phyloP scores from a whole-genome alignment of 1,284 basidiomycete species.

The Ustilago xerochloae region DNA sequence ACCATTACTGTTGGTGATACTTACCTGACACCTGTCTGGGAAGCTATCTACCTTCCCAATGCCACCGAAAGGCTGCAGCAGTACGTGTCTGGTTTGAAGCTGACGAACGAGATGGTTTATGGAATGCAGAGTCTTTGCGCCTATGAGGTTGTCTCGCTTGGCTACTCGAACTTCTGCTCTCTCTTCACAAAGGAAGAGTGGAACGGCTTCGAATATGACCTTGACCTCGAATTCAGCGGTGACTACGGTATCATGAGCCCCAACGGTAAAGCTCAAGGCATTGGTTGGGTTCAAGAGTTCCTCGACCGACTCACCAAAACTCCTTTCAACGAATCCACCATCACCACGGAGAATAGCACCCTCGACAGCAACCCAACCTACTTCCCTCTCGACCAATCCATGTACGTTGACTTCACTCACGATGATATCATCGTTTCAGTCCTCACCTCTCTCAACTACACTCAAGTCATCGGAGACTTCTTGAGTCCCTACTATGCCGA shows the following conservation, averaged over 20 bases:
- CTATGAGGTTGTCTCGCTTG: conserved; percentile 59
- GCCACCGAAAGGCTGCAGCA: conserved; percentile 55
- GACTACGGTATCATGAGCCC: conserved; percentile 83
- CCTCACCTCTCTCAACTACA: conserved; percentile 62
- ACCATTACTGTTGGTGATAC: conserved; percentile 74
- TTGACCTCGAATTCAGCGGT: conserved; percentile 68
- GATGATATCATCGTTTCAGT: conserved; percentile 60
- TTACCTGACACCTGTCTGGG: conserved; percentile 71
- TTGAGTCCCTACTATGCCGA: conserved; percentile 44
- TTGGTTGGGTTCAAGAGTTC: conserved; percentile 76
- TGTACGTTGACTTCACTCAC: conserved; percentile 65
- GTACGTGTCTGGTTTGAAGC: conserved; percentile 60
- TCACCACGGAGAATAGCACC: conserved; percentile 62
- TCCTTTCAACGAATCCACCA: conserved; percentile 27
- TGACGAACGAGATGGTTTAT: conserved; percentile 68
- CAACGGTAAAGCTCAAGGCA: conserved; percentile 80
- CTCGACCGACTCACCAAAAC: conserved; percentile 54
- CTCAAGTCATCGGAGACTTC: conserved; percentile 52
- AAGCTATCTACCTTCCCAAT: conserved; percentile 58
- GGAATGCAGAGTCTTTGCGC: conserved; percentile 68
- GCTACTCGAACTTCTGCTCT: conserved; percentile 76
- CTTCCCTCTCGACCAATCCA: conserved; percentile 61
- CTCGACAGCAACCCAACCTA: conserved; percentile 46
- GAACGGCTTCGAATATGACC: conserved; percentile 79
- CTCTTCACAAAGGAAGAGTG: conserved; percentile 89